Percentiles rank a stretch among this genome's conserved stretches.
Conservation (phyloP, 306 rosid genomes). For the Ormosia emarginata region DNA sequence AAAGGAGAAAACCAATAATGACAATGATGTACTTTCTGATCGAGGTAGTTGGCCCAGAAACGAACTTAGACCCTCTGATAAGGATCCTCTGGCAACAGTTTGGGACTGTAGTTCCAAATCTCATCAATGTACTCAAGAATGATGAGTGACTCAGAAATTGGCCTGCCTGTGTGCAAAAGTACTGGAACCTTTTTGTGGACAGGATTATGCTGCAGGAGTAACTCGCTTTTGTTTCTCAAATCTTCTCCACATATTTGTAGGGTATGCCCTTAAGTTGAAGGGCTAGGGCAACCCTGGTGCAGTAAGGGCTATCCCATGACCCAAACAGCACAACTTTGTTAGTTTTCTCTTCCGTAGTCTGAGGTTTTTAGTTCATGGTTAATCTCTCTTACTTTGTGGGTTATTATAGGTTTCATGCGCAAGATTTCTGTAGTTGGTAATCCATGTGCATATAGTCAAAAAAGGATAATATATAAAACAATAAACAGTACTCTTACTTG, state of each 20-base stretch:
- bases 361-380: background rate
- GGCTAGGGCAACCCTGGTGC: slow-evolving; percentile 35
- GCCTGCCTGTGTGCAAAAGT: slow-evolving; percentile 36
- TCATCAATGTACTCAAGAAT: slow-evolving; percentile 49
- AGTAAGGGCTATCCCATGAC: slow-evolving; percentile 13
- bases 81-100: slow-evolving; percentile 37
- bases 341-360: slow-evolving; percentile 20
- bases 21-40: slow-evolving; percentile 17
- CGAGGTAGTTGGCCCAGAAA: slow-evolving; percentile 36
- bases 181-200: slow-evolving; percentile 37
- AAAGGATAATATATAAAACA: background rate
- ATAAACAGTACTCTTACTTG: background rate
- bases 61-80: slow-evolving; percentile 36
- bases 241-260: slow-evolving; percentile 39
- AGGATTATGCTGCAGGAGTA: slow-evolving; percentile 38
- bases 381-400: background rate
- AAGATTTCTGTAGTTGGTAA: background rate
- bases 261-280: slow-evolving; percentile 41
- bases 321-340: slow-evolving; percentile 39
- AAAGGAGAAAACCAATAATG: background rate
- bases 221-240: slow-evolving; percentile 33
- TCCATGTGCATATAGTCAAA: background rate
- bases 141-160: slow-evolving; percentile 35
- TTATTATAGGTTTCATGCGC: background rate
- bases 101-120: slow-evolving; percentile 30